Percentiles rank a stretch among this genome's conserved stretches.
These are phyloP conservation scores for Lathyrus aphaca DNA, from an alignment of 306 rosid genomes.

Conservation along the genomic window DNA sequence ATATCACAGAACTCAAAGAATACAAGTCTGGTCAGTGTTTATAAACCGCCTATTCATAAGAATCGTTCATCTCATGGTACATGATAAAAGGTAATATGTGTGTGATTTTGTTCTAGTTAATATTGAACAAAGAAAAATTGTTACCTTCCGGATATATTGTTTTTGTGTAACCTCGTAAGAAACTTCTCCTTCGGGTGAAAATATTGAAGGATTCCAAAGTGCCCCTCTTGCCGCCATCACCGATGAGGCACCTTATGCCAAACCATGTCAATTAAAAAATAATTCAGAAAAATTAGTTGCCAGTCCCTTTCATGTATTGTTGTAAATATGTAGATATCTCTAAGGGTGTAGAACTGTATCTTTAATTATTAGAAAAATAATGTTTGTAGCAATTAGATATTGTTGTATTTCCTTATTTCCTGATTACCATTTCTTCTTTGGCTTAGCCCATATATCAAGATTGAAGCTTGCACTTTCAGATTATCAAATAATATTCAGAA, in stretches of 20 bases:
- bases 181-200: constrained; percentile 63
- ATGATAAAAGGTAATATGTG: constrained; percentile 13
- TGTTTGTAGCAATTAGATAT: neutral
- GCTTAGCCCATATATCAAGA: neutral
- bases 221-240: constrained; percentile 97
- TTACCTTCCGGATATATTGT: constrained; percentile 80
- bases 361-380: neutral
- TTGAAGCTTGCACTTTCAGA: neutral
- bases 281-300: constrained; percentile 12
- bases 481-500: constrained; percentile 4
- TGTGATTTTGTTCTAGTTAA: constrained; percentile 6
- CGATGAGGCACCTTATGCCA: constrained; percentile 71
- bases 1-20: constrained; percentile 11
- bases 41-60: constrained; percentile 10
- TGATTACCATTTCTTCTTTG: neutral
- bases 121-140: neutral
- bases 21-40: neutral
- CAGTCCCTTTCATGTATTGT: constrained; percentile 1
- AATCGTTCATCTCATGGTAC: constrained; percentile 27
- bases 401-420: neutral
- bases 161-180: constrained; percentile 66
- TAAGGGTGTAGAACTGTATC: neutral
- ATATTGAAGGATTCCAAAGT: constrained; percentile 91
- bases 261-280: constrained; percentile 30
- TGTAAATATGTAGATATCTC: neutral